Evolutionary conservation across 805 yeast genomes (phyloP), one percentile per base, ranked within the genome.

Genomic region (Candida odintsovae): DNA sequence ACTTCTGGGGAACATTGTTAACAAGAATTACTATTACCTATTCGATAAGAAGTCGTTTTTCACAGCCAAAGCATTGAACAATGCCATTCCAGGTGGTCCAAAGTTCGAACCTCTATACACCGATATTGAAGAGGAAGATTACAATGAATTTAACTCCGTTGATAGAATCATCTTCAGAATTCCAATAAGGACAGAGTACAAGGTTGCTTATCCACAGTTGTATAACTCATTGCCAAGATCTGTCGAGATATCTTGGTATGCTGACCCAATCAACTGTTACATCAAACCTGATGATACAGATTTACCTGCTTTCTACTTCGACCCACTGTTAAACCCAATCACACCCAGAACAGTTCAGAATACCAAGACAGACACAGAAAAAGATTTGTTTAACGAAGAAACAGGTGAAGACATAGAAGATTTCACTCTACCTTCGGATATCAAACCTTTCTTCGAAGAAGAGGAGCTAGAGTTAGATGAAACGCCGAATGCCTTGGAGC

Each of bases 31-130:
- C 56, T 75, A 67, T 49, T 85, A 86, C 57, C 66, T 90, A 36
- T 92, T 90, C 62, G 90, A 90, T 56, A 80, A 79, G 47, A 74
- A 83, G 45, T 74, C 97, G 0, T 87, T 94, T 53, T 78, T 84
- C 63, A 90, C 97, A 0, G 95, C 98, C 0, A 94, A 94, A 60
- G 92, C 95, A 9, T 72, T 94, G 43, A 89, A 90, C 58, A 75
- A 83, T 40, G 84, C 95, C 1, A 72, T 94, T 29, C 97, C 97
- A 0, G 96, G 96, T 12, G 99, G 99, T 0, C 98, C 99, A 12
- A 87, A 85, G 61, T 94, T 90, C 65, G 98, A 90, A 66, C 96
- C 96, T 0, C 66, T 90, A 15, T 80, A 73, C 66, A 80, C 82
- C 50, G 86, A 83, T 44, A 69, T 72, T 35, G 81, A 81, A 54